These are phyloP conservation scores for Xylaria sp. DNA, from an alignment of 2,329 filamentous ascomycete species.

Conservation along the genomic window DNA sequence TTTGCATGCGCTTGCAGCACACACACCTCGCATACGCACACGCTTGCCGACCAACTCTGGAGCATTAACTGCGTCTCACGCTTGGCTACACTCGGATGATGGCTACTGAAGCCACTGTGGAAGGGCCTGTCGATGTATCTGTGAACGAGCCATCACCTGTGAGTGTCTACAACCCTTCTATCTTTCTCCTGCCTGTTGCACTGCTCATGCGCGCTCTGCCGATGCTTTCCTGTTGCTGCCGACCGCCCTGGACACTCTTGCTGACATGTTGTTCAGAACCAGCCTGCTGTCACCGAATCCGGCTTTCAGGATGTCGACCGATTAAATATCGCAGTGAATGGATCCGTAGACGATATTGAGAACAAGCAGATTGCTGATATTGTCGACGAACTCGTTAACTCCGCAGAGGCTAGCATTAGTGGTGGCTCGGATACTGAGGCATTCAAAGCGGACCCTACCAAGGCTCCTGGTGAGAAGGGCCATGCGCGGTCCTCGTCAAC, in stretches of 20 bases:
- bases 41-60: conserved; percentile 14
- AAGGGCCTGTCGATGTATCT: conserved; percentile 49
- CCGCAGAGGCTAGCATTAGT: conserved; percentile 74
- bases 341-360: conserved; percentile 63
- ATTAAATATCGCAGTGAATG: conserved; percentile 59
- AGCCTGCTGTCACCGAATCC: conserved; percentile 42
- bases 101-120: conserved; percentile 50
- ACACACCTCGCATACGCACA: neutral
- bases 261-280: conserved; percentile 33
- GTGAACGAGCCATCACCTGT: conserved; percentile 49
- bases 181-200: neutral
- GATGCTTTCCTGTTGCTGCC: conserved; percentile 6
- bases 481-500: conserved; percentile 68
- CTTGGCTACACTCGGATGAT: conserved; percentile 48
- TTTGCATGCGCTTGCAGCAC: conserved; percentile 5
- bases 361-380: conserved; percentile 67
- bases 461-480: conserved; percentile 66
- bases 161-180: conserved; percentile 39
- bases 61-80: conserved; percentile 23
- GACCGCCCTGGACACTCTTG: neutral
- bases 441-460: conserved; percentile 66
- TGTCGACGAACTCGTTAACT: conserved; percentile 68
- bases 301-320: conserved; percentile 60
- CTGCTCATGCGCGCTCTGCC: neutral
- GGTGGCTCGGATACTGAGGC: conserved; percentile 82